Conservation (phyloP, 2,329 filamentous ascomycete genomes). For the Penicillium psychrosexuale region DNA sequence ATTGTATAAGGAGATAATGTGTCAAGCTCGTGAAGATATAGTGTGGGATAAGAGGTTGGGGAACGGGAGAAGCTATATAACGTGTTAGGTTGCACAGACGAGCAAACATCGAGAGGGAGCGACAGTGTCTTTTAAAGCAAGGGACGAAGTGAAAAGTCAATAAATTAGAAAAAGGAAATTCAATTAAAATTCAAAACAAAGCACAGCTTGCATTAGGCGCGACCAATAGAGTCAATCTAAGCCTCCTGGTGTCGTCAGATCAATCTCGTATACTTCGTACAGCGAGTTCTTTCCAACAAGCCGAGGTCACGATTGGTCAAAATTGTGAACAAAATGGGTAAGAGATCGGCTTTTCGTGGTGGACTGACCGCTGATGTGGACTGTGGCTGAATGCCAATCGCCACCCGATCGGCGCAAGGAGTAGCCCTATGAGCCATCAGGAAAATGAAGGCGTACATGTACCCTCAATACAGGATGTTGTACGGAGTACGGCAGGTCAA, state of each 20-base stretch:
- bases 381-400: constrained; percentile 16
- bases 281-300: not conserved
- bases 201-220: constrained; percentile 4
- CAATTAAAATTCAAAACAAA: not conserved
- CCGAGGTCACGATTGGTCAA: constrained; percentile 5
- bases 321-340: not conserved
- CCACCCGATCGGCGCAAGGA: constrained; percentile 14
- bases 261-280: not conserved
- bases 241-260: constrained; percentile 16
- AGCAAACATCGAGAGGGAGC: constrained; percentile 11
- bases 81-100: constrained; percentile 13
- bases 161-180: not conserved
- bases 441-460: not conserved
- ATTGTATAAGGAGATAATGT: not conserved
- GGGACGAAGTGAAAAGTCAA: constrained; percentile 5
- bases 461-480: not conserved
- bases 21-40: not conserved
- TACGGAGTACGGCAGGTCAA: not conserved
- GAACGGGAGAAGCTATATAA: constrained; percentile 16
- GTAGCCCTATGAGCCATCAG: not conserved
- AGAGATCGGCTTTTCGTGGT: not conserved
- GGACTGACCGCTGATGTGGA: constrained; percentile 15
- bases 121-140: constrained; percentile 16
- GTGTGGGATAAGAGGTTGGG: not conserved
- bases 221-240: constrained; percentile 7